Evolutionary conservation across 164 flowering plant genomes (phyloP).

Genomic region (Tinospora cordifolia): DNA sequence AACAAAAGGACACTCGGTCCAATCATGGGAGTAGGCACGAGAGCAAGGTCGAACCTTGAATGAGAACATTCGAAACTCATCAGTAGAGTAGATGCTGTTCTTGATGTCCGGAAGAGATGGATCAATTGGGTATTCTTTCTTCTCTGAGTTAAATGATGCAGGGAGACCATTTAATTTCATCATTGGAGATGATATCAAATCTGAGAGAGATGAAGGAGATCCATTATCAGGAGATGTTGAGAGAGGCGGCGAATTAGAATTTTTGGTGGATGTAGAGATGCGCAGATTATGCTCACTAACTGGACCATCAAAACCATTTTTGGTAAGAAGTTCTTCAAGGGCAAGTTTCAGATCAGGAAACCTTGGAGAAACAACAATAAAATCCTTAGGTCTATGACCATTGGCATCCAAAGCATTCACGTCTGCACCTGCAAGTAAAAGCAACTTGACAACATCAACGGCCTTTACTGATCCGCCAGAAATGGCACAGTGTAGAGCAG

Average conservation of each 20-base stretch:
- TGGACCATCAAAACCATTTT: conserved; percentile 22
- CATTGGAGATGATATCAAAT: conserved; percentile 39
- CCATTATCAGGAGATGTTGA: conserved; percentile 58
- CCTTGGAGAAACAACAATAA: conserved; percentile 62
- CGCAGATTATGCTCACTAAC: conserved; percentile 26
- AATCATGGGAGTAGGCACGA: conserved; percentile 92
- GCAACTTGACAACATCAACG: conserved; percentile 55
- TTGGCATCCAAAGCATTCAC: conserved; percentile 44
- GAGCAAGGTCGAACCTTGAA: conserved; percentile 96
- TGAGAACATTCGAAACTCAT: conserved; percentile 90
- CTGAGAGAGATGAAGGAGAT: conserved; percentile 47
- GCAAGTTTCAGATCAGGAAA: conserved; percentile 28
- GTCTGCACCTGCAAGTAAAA: conserved; percentile 74
- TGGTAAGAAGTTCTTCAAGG: conserved; percentile 53
- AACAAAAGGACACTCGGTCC: conserved; percentile 98
- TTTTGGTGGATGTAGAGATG: conserved; percentile 28
- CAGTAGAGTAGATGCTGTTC: conserved; percentile 82
- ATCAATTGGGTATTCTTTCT: conserved; percentile 79
- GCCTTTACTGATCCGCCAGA: conserved; percentile 76
- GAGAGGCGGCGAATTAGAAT: conserved; percentile 45
- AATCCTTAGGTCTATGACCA: conserved; percentile 63
- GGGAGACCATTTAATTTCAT: conserved; percentile 32
- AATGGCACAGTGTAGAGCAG: conserved; percentile 95
- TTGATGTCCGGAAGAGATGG: conserved; percentile 86
- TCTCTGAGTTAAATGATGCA: conserved; percentile 36